Evolutionary conservation across 2,329 filamentous ascomycete species (phyloP).

Genomic region (Cryphonectria carpinicola): DNA sequence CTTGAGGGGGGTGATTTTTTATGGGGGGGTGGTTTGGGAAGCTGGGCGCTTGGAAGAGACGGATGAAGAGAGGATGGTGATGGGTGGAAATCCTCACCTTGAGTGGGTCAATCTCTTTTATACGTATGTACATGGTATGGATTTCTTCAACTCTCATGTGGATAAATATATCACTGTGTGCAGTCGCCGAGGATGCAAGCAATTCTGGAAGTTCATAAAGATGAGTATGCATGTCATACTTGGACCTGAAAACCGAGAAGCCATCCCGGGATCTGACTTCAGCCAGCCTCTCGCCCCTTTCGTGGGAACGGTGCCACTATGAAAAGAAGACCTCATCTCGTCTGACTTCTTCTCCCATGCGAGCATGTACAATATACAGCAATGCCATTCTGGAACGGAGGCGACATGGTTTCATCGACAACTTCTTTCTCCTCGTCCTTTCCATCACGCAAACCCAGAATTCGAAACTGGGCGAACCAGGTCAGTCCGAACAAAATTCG

Average conservation of each 20-base stretch:
- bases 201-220: no score
- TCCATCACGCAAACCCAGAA: no score
- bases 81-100: background rate
- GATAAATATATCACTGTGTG: no score
- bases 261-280: background rate
- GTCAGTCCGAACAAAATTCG: background rate
- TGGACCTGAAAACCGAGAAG: background rate
- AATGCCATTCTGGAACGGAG: background rate
- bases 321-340: background rate
- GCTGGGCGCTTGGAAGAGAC: background rate
- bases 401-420: background rate
- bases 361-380: background rate
- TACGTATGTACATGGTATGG: background rate
- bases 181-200: no score
- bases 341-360: background rate
- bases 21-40: background rate
- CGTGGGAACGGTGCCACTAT: no score
- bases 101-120: background rate
- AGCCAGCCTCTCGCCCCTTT: no score
- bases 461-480: no score
- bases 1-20: background rate
- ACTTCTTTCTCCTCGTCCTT: background rate
- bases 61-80: slow-evolving; percentile 1
- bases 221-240: no score
- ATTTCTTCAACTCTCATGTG: background rate